Evolutionary conservation across 192 early-diverging fungal genomes (phyloP).

Genomic region (Entomortierella beljakovae): DNA sequence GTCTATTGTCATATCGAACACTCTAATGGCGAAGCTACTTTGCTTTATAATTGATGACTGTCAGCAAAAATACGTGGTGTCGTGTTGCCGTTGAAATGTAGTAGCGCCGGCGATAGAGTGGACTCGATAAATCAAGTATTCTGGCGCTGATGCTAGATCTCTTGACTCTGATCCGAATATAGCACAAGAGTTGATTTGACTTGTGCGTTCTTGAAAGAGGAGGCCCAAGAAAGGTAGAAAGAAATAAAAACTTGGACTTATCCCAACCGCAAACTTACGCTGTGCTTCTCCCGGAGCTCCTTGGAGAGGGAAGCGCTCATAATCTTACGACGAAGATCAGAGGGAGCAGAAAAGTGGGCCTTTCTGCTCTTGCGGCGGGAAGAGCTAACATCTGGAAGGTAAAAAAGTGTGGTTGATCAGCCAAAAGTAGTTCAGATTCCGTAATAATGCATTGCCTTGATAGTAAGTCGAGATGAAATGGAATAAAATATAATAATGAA

Average conservation of each 20-base stretch:
- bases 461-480: no score
- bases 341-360: conserved; percentile 99
- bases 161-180: not conserved
- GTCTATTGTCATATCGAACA: no score
- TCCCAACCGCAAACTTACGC: conserved; percentile 70
- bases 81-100: no score
- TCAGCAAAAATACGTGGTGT: no score
- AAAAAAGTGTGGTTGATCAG: conserved; percentile 24
- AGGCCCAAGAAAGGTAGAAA: conserved; percentile 1
- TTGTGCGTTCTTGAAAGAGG: not conserved
- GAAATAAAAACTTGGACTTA: conserved; percentile 40
- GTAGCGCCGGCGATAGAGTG: no score
- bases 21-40: no score
- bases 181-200: not conserved
- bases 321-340: conserved; percentile 93
- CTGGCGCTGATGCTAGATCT: no score
- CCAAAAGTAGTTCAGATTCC: not conserved
- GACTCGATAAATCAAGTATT: not conserved
- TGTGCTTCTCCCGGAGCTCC: conserved; percentile 98
- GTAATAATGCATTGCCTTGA: not conserved
- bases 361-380: conserved; percentile 94
- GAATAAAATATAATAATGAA: no score
- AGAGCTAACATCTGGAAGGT: conserved; percentile 81
- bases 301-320: conserved; percentile 97
- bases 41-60: no score